A percentile compares a stretch with the other conserved stretches of the same genome.
Evolutionary conservation across 345 rosid genomes (phyloP).

Genomic region (Xanthoceras sorbifolium): DNA sequence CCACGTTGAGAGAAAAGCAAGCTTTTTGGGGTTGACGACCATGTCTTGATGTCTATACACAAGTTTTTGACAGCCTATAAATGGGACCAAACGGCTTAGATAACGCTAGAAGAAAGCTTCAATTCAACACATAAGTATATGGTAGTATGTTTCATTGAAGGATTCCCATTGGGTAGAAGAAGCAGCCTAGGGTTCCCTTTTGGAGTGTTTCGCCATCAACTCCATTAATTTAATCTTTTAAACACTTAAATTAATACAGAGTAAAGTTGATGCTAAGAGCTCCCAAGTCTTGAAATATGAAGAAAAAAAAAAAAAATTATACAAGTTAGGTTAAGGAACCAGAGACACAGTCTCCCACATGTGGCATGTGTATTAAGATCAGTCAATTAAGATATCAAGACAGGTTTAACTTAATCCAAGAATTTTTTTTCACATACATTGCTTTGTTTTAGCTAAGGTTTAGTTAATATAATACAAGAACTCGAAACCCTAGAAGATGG

Average conservation of each 20-base stretch:
- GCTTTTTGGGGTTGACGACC: conserved; percentile 8
- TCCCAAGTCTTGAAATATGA: conserved; percentile 21
- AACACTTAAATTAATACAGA: conserved; percentile 9
- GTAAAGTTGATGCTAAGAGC: conserved; percentile 24
- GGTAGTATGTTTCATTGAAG: conserved; percentile 15
- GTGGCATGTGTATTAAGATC: conserved; percentile 65
- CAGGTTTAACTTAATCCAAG: conserved; percentile 31
- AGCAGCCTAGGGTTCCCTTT: background rate
- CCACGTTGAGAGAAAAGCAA: conserved; percentile 26
- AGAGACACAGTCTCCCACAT: conserved; percentile 84
- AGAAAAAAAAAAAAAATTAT: no score
- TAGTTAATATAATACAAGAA: background rate
- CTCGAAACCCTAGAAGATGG: conserved; percentile 49
- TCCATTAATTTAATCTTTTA: conserved; percentile 18
- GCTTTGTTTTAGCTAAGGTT: conserved; percentile 19
- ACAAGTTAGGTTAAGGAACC: conserved; percentile 30
- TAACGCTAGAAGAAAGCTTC: conserved; percentile 29
- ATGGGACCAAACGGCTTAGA: conserved; percentile 21
- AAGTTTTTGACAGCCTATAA: conserved; percentile 22
- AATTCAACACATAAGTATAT: no score
- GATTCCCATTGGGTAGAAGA: conserved; percentile 21
- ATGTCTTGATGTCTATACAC: conserved; percentile 6
- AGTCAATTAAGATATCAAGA: conserved; percentile 37
- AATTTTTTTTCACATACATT: conserved; percentile 15
- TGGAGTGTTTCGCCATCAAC: conserved; percentile 34